Conservation (phyloP, 345 rosid species). For the Eucalyptus sp. region DNA sequence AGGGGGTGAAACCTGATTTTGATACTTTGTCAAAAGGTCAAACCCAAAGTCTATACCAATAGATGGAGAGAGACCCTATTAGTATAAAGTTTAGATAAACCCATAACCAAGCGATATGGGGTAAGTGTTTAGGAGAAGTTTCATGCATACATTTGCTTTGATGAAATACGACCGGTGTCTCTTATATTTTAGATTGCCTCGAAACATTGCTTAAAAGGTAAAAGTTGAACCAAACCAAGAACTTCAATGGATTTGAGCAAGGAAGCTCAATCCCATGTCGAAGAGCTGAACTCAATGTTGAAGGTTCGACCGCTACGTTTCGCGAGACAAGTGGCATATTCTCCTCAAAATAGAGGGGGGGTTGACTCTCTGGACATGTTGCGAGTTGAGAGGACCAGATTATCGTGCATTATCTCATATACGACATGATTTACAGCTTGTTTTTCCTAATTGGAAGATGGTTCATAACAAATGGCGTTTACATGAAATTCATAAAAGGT, state of each 20-base stretch:
- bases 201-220: background rate
- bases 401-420: background rate
- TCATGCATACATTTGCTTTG: background rate
- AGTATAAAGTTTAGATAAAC: background rate
- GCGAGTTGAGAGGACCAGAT: background rate
- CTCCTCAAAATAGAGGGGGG: background rate
- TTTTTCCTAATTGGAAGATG: background rate
- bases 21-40: background rate
- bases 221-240: background rate
- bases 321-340: background rate
- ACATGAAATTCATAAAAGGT: background rate
- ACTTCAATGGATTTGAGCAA: background rate
- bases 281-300: background rate
- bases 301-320: background rate
- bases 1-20: background rate
- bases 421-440: background rate
- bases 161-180: background rate
- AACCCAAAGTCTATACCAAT: background rate
- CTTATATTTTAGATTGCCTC: background rate
- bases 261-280: background rate
- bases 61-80: background rate
- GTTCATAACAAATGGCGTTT: background rate
- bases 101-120: background rate
- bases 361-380: background rate
- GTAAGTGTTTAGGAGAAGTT: background rate